Evolutionary conservation across 495 filamentous ascomycete species (phyloP), one percentile per base, ranked within the genome.

Genomic region (Cercophora newfieldiana): DNA sequence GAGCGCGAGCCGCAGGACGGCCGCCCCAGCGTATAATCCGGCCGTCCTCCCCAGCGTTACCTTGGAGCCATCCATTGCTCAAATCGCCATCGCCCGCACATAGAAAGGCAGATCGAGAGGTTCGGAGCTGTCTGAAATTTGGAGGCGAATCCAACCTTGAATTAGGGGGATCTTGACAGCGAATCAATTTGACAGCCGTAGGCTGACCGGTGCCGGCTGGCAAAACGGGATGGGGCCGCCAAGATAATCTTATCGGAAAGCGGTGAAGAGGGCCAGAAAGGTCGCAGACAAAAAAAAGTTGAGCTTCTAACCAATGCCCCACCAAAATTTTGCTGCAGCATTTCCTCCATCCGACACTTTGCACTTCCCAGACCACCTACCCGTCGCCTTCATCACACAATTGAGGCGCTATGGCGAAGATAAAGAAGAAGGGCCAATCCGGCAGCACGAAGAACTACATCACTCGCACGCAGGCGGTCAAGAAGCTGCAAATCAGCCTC

Each of bases 371-470:
- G 48, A 47, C 19, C 57, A 30, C 51, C 67, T 54, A 5, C 47
- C 22, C 50, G 21, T 3, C 54, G 21, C 22, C 49, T 59, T 19
- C 31, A 57, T 55, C 28, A n/a, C 14, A 63, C 47, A 66, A 69
- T 69, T 62, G 26, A 55, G 56, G 29, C 67, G 72, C 51, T n/a
- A 97, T 97, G 94, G 89, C 76, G 31, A 89, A 86, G 68, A 92
- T 97, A 66, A 97, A 96, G 89, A 97, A 93, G 87, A 97, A 96
- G 84, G 93, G 95, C 72, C 90, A 89, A 73, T 86, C 93, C 74
- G 95, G 95, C 80, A 87, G 90, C 79, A 94, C 95, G 82, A 97
- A 94, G 82, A 98, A 98, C 86, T 99, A 93, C 83, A 94, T 98
- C 68, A 97, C 94, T 54, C 87, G 95, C 78, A 97, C 93, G 2